Percentiles rank a stretch among this genome's conserved stretches.
These are phyloP conservation scores for Phaeosphaeriaceae sp. DNA, from an alignment of 2,329 filamentous ascomycete species.

Conservation along the genomic window DNA sequence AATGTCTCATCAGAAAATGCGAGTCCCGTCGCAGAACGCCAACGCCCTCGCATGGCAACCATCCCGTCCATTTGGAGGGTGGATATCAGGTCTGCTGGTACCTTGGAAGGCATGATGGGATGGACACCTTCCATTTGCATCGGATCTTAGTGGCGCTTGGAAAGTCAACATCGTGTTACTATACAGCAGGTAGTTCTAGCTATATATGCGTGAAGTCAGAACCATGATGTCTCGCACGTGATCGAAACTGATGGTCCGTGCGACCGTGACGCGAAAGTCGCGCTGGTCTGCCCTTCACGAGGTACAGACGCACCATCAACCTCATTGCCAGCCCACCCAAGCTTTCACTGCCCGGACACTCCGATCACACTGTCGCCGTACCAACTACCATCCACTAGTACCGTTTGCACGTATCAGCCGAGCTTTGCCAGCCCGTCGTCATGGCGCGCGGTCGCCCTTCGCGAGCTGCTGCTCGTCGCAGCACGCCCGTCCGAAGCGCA, in stretches of 20 bases:
- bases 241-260: background rate
- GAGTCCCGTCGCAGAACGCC: background rate
- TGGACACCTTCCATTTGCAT: too few species aligned
- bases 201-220: background rate
- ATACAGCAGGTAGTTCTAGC: background rate
- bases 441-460: conserved; percentile 49
- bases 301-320: background rate
- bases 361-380: background rate
- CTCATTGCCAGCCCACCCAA: background rate
- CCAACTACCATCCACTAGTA: background rate
- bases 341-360: background rate
- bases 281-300: conserved; percentile 10
- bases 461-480: conserved; percentile 49
- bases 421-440: conserved; percentile 8
- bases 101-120: too few species aligned
- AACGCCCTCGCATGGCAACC: background rate
- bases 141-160: too few species aligned
- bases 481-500: conserved; percentile 45
- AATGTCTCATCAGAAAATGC: background rate
- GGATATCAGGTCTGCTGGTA: background rate
- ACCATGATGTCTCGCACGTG: background rate
- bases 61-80: background rate
- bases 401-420: background rate
- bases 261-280: conserved; percentile 16
- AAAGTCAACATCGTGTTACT: too few species aligned